Conservation (phyloP, 1,284 basidiomycete species). For the Ganoderma leucocontextum region DNA sequence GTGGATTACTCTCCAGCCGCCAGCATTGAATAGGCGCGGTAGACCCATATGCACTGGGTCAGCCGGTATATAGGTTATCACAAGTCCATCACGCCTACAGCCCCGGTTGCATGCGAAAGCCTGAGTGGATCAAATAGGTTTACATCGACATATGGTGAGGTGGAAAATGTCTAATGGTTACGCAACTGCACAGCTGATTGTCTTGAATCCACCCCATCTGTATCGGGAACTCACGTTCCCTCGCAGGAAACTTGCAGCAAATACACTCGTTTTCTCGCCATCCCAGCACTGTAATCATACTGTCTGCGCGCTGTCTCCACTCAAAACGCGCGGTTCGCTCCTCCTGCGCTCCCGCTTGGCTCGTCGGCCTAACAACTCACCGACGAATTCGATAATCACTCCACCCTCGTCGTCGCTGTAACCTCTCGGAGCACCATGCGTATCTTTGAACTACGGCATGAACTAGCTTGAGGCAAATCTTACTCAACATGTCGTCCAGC, state of each 20-base stretch:
- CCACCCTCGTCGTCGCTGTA: neutral
- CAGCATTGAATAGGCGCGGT: neutral
- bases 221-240: too few species aligned
- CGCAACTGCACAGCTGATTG: neutral
- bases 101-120: neutral
- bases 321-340: neutral
- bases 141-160: neutral
- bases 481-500: neutral
- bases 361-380: neutral
- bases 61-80: neutral
- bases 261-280: neutral
- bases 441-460: neutral
- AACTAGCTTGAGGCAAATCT: neutral
- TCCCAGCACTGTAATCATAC: neutral
- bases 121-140: neutral
- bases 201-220: neutral
- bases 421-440: neutral
- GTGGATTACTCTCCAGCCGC: too few species aligned
- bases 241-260: neutral
- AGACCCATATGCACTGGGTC: neutral
- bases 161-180: conserved; percentile 1
- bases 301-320: neutral
- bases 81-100: neutral
- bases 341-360: conserved; percentile 1
- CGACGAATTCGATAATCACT: conserved; percentile 1